A percentile compares a stretch with the other conserved stretches of the same genome.
These are phyloP conservation scores for Vaucheria bursata DNA, from an alignment of 352 stramenopile species.

Conservation along the genomic window DNA sequence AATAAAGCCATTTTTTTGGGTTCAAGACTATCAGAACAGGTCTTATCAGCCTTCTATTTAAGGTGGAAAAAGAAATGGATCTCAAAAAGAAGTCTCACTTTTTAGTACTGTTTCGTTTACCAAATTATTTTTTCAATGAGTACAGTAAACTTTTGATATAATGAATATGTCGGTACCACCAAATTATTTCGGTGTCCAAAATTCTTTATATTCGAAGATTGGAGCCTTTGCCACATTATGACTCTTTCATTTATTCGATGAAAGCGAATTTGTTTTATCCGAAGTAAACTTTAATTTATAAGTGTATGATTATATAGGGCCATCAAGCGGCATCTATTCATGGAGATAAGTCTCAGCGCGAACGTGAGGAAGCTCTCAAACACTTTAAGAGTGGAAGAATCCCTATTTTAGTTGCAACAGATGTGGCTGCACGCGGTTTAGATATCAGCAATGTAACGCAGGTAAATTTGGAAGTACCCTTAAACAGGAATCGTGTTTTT, in stretches of 20 bases:
- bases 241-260: no score
- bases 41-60: no score
- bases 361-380: conserved; percentile 68
- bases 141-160: no score
- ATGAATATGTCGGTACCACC: no score
- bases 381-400: conserved; percentile 57
- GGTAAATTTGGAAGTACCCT: conserved; percentile 49
- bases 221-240: not conserved
- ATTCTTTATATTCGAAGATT: not conserved
- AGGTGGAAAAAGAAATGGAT: no score
- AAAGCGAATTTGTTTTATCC: not conserved
- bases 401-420: conserved; percentile 93
- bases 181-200: no score
- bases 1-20: no score
- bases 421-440: conserved; percentile 82
- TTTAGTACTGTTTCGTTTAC: no score
- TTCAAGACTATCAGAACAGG: no score
- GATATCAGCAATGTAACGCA: conserved; percentile 94
- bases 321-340: conserved; percentile 91
- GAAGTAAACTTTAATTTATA: not conserved
- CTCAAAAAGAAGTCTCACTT: no score
- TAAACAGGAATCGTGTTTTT: no score
- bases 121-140: no score
- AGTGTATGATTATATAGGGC: conserved; percentile 52
- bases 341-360: conserved; percentile 88